Conservation (phyloP, 192 early-diverging fungal genomes). For the Backusella australiensis region DNA sequence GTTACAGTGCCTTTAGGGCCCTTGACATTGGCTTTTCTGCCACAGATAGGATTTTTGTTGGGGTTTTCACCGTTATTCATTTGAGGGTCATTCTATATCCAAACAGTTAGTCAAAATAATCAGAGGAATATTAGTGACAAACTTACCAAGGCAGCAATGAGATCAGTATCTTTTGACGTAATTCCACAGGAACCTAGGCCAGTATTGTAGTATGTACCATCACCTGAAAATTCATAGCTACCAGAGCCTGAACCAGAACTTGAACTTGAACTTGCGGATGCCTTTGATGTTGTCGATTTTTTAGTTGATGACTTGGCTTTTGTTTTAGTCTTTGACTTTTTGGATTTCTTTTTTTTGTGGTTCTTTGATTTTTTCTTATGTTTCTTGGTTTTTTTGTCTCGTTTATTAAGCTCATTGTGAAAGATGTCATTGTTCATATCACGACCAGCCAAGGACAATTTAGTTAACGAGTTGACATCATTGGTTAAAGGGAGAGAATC, state of each 20-base stretch:
- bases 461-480: conserved; percentile 4
- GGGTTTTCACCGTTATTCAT: conserved; percentile 49
- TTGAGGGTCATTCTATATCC: conserved; percentile 43
- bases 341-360: neutral
- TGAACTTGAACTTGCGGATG: neutral
- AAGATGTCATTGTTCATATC: neutral
- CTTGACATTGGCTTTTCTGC: conserved; percentile 44
- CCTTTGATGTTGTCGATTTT: neutral
- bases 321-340: neutral
- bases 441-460: conserved; percentile 6
- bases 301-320: neutral
- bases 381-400: neutral
- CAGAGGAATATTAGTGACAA: neutral
- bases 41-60: conserved; percentile 43
- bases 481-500: neutral
- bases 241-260: neutral
- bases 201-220: conserved; percentile 50
- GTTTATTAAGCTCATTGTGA: neutral
- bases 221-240: conserved; percentile 24
- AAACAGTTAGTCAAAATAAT: neutral
- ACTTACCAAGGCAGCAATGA: conserved; percentile 47
- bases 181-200: conserved; percentile 54
- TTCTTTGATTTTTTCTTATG: neutral
- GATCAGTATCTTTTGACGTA: conserved; percentile 39
- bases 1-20: conserved; percentile 45